Percentiles rank a stretch among this genome's conserved stretches.
Evolutionary conservation across 2,329 filamentous ascomycete genomes (phyloP).

Genomic region (Colletotrichum coccodes): DNA sequence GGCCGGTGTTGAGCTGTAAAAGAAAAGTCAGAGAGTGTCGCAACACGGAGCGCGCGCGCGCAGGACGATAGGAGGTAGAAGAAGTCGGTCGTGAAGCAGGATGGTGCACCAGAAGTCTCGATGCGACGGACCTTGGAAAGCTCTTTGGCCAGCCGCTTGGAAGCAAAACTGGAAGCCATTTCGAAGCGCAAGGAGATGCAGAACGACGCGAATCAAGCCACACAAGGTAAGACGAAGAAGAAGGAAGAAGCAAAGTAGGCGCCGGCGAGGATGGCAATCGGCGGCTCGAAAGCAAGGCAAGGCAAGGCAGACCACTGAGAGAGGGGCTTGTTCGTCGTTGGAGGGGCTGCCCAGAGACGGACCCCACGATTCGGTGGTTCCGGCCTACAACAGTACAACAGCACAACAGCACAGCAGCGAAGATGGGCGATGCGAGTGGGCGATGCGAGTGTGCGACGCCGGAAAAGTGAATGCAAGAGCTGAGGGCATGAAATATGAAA

Average conservation of each 20-base stretch:
- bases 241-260: neutral
- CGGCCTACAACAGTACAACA: conserved; percentile 26
- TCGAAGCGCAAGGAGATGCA: conserved; percentile 9
- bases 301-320: neutral
- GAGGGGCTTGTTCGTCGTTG: conserved; percentile 23
- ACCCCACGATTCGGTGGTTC: conserved; percentile 32
- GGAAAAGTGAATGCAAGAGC: neutral
- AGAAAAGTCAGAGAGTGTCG: conserved; percentile 10
- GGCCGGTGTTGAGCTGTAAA: conserved; percentile 50
- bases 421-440: too few relatives aligned
- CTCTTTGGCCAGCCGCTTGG: conserved; percentile 70
- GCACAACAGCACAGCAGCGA: conserved; percentile 5
- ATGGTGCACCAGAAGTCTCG: neutral
- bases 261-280: conserved; percentile 1
- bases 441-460: neutral
- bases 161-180: conserved; percentile 59
- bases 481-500: neutral
- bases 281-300: conserved; percentile 4
- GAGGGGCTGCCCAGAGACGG: conserved; percentile 28
- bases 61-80: neutral
- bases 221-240: neutral
- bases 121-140: conserved; percentile 59
- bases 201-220: neutral
- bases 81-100: neutral
- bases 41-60: neutral